Evolutionary conservation across 1,284 basidiomycete species (phyloP), one percentile per base, ranked within the genome.

Genomic region (Coniferiporia weirii): DNA sequence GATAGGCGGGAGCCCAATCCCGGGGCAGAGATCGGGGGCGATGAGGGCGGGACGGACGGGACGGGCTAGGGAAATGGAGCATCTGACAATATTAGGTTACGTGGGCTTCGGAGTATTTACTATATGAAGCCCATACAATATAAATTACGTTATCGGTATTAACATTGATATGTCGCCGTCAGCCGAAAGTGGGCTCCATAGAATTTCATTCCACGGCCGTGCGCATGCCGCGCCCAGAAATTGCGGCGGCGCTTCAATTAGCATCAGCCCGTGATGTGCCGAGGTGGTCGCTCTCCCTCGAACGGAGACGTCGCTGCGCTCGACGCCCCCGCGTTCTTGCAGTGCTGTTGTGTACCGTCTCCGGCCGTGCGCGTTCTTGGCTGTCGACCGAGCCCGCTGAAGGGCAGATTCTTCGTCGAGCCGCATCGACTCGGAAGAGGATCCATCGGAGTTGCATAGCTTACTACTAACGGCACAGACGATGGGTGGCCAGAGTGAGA

Each of bases 1-100:
- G 89, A 91, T 70, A 79, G 78, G 71, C 75, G 89, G 56, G 76
- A 79, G 63, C 72, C 87, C 4, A 90, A 90, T 67, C 87, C 88
- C 32, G 79, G 77, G 6, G 51, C 60, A n/a, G 60, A 61, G 43
- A 44, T 57, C 15, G 46, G 43, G 56, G 48, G 35, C 15, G 48
- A 43, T 35, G 3, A n/a, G 38, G 52, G 45, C 17, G n/a, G n/a
- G n/a, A 32, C 19, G 17, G 10, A 32, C 9, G 10, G 49, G 22
- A 13, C 15, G 22, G 49, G 34, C 7, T 22, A 36, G 34, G 10
- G 49, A 15, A 10, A 17, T 8, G 49, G 49, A 27, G 27, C 27
- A 27, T 27, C 27, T 27, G 27, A 27, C 27, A 27, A n/a, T 27
- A 27, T 27, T 5, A 27, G 27, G 27, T 27, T 5, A 5, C 27